Base-by-base conservation (phyloP, 1,139 yeast species). In the Debaryomycetaceae sp. region DNA sequence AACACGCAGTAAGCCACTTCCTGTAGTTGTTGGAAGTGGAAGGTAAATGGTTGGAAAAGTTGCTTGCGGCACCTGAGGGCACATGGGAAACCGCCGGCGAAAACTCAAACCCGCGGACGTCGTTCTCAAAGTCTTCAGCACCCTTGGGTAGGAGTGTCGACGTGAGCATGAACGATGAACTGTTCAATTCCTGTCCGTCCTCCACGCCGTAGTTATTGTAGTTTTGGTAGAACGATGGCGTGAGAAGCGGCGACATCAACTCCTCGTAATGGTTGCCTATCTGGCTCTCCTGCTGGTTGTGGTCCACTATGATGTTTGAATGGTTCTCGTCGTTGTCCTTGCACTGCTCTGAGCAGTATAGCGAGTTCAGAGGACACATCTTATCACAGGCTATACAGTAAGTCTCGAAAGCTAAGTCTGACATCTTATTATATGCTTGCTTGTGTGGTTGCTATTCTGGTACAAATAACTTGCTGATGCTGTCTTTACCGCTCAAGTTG, bases 311-410 rank as follows among this genome's bases (percentile, higher is more conserved):
- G 13, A 42, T 40, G 20, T 43, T 9, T 14, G 56, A 51, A 38
- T 53, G 56, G 27, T 50, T 53, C 45, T 66, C 73, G 58, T 83
- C 89, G 41, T 62, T 57, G 27, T 56, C 51, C 60, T 72, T 76
- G 58, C 90, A 84, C 34, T 65, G 68, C 11, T 76, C 80, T 5
- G 85, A 80, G 61, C 90, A 84, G 67, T 83, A 84, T 38, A 80
- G 74, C 24, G 76, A 65, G 52, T 70, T 74, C 24, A 71, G 68
- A 8, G 69, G 57, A 56, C 87, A 81, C 50, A 81, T 67, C 62
- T 78, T 76, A 54, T 82, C 87, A 63, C 88, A 83, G 43, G 80
- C 78, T 43, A 81, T 71, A 62, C 88, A 83, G 65, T 78, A 83
- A 61, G 82, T 85, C 63, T 82, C 80, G 62, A 83, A 83, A 38